Evolutionary conservation across 2,329 filamentous ascomycete species (phyloP).

Genomic region (Boeremia exigua): DNA sequence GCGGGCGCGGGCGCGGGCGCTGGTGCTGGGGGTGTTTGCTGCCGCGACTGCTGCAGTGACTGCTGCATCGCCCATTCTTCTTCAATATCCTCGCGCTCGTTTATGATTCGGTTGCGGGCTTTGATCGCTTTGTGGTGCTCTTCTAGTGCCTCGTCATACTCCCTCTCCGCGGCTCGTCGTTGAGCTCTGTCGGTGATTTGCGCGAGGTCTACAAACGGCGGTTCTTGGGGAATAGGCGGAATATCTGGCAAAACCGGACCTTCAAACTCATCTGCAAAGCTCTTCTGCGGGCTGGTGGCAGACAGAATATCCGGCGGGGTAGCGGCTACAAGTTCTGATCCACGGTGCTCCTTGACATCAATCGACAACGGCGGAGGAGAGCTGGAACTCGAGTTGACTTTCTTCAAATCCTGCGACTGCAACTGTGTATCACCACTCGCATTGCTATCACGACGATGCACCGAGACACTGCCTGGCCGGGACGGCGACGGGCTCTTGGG

Average conservation of each 20-base stretch:
- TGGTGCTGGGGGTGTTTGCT: not conserved
- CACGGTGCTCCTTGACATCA: slow-evolving; percentile 55
- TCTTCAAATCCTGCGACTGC: slow-evolving; percentile 9
- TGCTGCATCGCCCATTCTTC: slow-evolving; percentile 52
- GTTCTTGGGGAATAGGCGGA: slow-evolving; percentile 61
- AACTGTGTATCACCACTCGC: slow-evolving; percentile 19
- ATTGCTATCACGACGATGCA: slow-evolving; percentile 9
- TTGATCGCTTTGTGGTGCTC: slow-evolving; percentile 71
- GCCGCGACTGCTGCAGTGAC: slow-evolving; percentile 22
- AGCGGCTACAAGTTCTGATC: slow-evolving; percentile 42
- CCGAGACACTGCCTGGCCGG: not conserved
- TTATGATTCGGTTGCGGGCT: slow-evolving; percentile 68
- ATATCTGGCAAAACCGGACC: slow-evolving; percentile 52
- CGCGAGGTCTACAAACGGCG: slow-evolving; percentile 62
- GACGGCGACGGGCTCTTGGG: slow-evolving; percentile 29
- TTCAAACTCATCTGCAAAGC: not conserved
- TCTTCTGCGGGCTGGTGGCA: slow-evolving; percentile 19
- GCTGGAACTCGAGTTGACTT: not conserved
- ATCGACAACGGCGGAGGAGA: slow-evolving; percentile 51
- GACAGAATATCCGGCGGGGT: slow-evolving; percentile 37
- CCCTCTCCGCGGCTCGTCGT: slow-evolving; percentile 72
- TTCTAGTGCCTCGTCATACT: slow-evolving; percentile 67
- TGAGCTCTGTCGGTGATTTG: slow-evolving; percentile 68
- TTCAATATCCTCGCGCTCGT: slow-evolving; percentile 66
- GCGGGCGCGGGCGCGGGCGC: not conserved